Base-by-base conservation (phyloP, 2,329 filamentous ascomycete species). In the Camptophora hylomeconis region DNA sequence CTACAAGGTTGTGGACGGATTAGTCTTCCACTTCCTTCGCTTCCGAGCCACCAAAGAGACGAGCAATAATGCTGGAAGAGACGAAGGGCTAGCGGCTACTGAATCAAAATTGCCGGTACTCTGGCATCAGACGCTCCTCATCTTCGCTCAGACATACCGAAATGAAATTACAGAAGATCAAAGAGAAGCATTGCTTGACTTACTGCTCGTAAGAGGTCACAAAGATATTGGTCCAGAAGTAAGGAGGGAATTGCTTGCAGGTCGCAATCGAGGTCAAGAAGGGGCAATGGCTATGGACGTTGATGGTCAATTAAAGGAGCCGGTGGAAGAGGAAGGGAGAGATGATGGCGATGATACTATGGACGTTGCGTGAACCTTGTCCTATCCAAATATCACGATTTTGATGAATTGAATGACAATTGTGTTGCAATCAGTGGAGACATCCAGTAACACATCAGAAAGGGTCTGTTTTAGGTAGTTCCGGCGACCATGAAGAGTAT, bases 291-390 rank as follows among this genome's bases (percentile, higher is more conserved):
- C 83, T 44, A 86, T 69, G 32, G 71, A 80, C 7, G 82, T 95
- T 52, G 87, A 95, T 60, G 93, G 84, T 10, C 94, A 94, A 83
- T n/a, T n/a, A n/a, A n/a, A n/a, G n/a, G n/a, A n/a, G n/a, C n/a
- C n/a, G n/a, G n/a, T n/a, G n/a, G n/a, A n/a, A n/a, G 63, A 84
- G 48, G 68, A 84, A 46, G 31, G 17, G 17, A 31, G 31, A 14
- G 38, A 43, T 12, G 43, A 45, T 28, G 43, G 39, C 11, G 43
- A 44, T 28, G 42, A 45, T 25, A 44, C 38, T 13, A 46, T n/a
- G n/a, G n/a, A n/a, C n/a, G n/a, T n/a, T n/a, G n/a, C n/a, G n/a
- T n/a, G n/a, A n/a, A n/a, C n/a, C n/a, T n/a, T n/a, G n/a, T n/a
- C n/a, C n/a, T n/a, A n/a, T n/a, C n/a, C n/a, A n/a, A n/a, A n/a